Evolutionary conservation across 345 rosid genomes (phyloP).

Genomic region (Citrus cavaleriei): DNA sequence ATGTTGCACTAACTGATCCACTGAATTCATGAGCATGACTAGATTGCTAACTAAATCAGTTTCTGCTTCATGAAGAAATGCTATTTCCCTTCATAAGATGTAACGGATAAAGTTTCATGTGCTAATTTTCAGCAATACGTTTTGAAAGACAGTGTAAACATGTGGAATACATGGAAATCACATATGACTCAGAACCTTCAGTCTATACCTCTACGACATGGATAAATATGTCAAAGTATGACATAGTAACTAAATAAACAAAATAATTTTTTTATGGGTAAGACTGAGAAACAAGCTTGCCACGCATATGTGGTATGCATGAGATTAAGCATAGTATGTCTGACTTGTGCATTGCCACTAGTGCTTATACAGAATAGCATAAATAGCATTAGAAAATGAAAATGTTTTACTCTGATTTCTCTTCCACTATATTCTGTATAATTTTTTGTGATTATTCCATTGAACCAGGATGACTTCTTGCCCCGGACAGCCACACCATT

Average conservation of each 20-base stretch:
- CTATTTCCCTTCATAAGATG: not conserved
- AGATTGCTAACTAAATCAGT: constrained; percentile 1
- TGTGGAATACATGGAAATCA: not conserved
- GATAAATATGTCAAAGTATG: not conserved
- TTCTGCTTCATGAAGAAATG: not conserved
- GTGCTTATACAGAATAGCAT: not conserved
- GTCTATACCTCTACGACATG: not conserved
- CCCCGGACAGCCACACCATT: constrained; percentile 92
- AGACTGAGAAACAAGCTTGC: constrained; percentile 2
- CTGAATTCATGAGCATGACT: not conserved
- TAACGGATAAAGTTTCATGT: not conserved
- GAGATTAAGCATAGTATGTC: not conserved
- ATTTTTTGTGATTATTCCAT: constrained; percentile 10
- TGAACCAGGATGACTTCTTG: constrained; percentile 87
- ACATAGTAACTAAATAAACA: not conserved
- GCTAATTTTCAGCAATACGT: too few species aligned
- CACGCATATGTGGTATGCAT: not conserved
- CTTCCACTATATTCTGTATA: not conserved
- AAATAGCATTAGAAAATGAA: not conserved
- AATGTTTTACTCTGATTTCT: too few species aligned
- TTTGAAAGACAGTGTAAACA: not conserved
- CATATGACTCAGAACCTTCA: not conserved
- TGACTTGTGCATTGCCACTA: not conserved
- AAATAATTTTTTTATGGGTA: not conserved
- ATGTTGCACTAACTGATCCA: not conserved